Conservation (phyloP, 306 rosid species). For the Cucurbita argyrosperma region DNA sequence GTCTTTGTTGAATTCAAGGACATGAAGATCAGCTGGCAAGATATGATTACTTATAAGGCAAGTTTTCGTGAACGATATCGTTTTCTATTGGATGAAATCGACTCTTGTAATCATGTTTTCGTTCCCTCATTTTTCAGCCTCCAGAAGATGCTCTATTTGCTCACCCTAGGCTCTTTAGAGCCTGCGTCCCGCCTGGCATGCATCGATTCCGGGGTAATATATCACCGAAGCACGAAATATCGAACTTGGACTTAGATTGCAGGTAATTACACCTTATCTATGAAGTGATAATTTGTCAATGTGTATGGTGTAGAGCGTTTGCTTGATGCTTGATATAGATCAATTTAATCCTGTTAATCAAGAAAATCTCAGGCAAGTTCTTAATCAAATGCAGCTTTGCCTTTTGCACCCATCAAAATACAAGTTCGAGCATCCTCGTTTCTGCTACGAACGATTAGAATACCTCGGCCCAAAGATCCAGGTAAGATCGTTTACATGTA, state of each 20-base stretch:
- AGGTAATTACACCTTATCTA: slow-evolving; percentile 24
- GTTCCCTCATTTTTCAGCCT: slow-evolving; percentile 31
- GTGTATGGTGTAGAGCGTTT: not conserved
- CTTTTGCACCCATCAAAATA: slow-evolving; percentile 85
- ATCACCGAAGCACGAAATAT: slow-evolving; percentile 68
- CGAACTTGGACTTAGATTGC: slow-evolving; percentile 94
- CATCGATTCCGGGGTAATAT: slow-evolving; percentile 89
- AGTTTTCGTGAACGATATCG: slow-evolving; percentile 9
- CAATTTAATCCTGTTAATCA: not conserved
- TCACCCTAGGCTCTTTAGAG: slow-evolving; percentile 89
- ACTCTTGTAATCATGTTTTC: not conserved
- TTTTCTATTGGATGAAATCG: not conserved
- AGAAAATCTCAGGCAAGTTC: not conserved
- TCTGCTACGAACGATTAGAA: slow-evolving; percentile 84
- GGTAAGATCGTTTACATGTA: slow-evolving; percentile 24
- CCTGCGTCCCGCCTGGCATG: slow-evolving; percentile 95
- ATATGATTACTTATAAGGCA: slow-evolving; percentile 71
- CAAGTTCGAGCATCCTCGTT: slow-evolving; percentile 92
- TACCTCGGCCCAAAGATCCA: slow-evolving; percentile 88
- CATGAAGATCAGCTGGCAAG: slow-evolving; percentile 83
- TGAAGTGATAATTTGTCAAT: not conserved
- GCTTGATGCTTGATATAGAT: not conserved
- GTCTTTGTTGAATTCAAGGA: slow-evolving; percentile 81
- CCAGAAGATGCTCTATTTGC: slow-evolving; percentile 94
- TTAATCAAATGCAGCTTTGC: slow-evolving; percentile 50